Conservation (phyloP, 2,329 filamentous ascomycete species). For the Dactylella cylindrospora region DNA sequence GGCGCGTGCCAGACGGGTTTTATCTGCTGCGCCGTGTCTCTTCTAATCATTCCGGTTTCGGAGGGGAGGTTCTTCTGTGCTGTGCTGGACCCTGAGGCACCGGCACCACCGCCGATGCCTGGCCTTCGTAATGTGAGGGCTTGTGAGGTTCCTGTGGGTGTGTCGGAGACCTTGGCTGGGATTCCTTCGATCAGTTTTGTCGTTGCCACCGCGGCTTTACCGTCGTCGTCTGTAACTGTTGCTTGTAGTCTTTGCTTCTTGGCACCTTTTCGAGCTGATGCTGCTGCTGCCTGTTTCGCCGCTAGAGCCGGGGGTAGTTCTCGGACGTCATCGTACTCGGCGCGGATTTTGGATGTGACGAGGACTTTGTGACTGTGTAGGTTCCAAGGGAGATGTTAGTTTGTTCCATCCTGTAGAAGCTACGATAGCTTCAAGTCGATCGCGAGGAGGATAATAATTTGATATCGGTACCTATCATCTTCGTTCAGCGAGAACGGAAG, state of each 20-base stretch:
- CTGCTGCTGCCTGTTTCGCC: conserved; percentile 71
- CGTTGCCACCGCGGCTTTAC: conserved; percentile 58
- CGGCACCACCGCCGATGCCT: conserved; percentile 51
- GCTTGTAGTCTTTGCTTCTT: conserved; percentile 54
- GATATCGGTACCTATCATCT: conserved; percentile 34
- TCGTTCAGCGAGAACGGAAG: conserved; percentile 49
- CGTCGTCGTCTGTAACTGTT: conserved; percentile 52
- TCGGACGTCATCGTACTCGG: conserved; percentile 76
- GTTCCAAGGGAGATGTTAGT: conserved; percentile 52
- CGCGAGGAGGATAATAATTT: conserved; percentile 49
- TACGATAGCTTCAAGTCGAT: conserved; percentile 51
- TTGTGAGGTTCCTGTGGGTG: conserved; percentile 57
- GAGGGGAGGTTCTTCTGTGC: conserved; percentile 46
- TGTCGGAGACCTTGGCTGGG: conserved; percentile 54
- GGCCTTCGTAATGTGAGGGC: conserved; percentile 60
- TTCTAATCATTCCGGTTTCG: conserved; percentile 45
- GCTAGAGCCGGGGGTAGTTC: conserved; percentile 76
- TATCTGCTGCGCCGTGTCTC: conserved; percentile 61
- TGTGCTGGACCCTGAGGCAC: conserved; percentile 17
- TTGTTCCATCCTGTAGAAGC: conserved; percentile 51
- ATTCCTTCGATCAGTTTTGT: conserved; percentile 69
- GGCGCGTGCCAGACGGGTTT: conserved; percentile 96
- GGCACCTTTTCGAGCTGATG: conserved; percentile 53
- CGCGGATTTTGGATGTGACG: conserved; percentile 62
- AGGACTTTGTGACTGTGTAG: conserved; percentile 54